Base-by-base conservation (phyloP, 306 rosid species). In the Inga leiocalycina region DNA sequence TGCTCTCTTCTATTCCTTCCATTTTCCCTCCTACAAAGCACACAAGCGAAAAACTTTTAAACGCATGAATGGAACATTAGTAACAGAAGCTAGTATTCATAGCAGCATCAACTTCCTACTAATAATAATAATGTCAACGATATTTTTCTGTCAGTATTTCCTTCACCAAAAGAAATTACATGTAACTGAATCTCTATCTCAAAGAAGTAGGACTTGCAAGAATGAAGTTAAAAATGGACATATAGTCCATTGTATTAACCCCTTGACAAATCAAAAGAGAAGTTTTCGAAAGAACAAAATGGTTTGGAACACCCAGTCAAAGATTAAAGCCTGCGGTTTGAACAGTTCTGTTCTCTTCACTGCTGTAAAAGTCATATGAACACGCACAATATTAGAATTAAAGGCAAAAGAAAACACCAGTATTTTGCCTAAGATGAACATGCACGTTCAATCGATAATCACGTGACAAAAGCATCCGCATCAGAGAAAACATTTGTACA, bases 271-370 rank as follows among this genome's bases (percentile, higher is more conserved):
- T 44, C n/a, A 30, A 76, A 76, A 44, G 54, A 22, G 39, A 46
- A 20, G 20, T 19, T 37, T 19, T 39, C 22, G 32, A 11, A 76
- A n/a, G 46, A 11, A 2, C 7, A 39, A 24, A 30, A 71, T 59
- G 64, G 22, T 80, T 52, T 24, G 62, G 39, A 80, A 32, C 34
- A 76, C 71, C 66, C 57, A 71, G 61, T 15, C 17, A 32, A 56
- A 22, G 15, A 6, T 75, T 75, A 27, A 64, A 48, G 37, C 32
- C 35, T 14, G 54, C 15, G 35, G 24, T 44, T 41, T 52, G 72
- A 57, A 76, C 78, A 59, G 14, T 14, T 52, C 51, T 27, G 64
- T 66, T 48, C n/a, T 81, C 14, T 46, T 54, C 15, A 79, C 81
- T 34, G 41, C 57, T 62, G 39, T 39, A 17, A 48, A 75, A 67